Conservation (phyloP, 139 green algal genomes). For the Mesotaenium endlicherianum region DNA sequence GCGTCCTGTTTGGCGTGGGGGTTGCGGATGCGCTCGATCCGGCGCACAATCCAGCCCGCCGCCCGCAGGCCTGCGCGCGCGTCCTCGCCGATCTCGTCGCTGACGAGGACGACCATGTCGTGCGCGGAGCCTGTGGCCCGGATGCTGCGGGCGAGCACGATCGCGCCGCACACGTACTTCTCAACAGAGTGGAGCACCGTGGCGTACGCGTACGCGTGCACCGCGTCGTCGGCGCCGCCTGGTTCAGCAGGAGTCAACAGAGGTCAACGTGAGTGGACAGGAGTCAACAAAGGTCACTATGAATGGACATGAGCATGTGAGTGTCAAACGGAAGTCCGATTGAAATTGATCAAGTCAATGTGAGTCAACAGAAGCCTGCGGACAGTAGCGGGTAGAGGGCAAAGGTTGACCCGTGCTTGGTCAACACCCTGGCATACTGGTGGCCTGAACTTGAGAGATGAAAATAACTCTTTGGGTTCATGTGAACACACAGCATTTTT, state of each 20-base stretch:
- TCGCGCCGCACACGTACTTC: slow-evolving; percentile 15
- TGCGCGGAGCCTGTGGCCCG: neutral
- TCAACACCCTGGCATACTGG: no score
- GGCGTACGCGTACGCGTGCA: neutral
- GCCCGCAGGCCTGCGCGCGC: neutral
- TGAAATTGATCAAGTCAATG: neutral
- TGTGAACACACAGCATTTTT: no score
- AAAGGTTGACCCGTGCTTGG: no score
- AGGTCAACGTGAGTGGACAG: neutral
- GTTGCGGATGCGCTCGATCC: neutral
- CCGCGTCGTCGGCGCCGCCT: neutral
- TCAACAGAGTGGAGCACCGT: neutral
- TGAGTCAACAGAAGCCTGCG: neutral
- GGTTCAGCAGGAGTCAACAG: neutral
- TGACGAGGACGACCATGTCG: neutral
- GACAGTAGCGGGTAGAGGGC: no score
- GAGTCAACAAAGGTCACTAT: neutral
- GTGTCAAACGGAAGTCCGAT: neutral
- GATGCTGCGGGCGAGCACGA: slow-evolving; percentile 9
- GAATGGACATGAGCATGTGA: neutral
- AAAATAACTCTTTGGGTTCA: no score
- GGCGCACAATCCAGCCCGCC: neutral
- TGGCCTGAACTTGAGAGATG: no score
- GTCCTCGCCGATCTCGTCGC: neutral
- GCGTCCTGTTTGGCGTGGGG: neutral